A percentile compares a stretch with the other conserved stretches of the same genome.
Evolutionary conservation across 441 rosid genomes (phyloP).

Genomic region (Brassica hybrid): DNA sequence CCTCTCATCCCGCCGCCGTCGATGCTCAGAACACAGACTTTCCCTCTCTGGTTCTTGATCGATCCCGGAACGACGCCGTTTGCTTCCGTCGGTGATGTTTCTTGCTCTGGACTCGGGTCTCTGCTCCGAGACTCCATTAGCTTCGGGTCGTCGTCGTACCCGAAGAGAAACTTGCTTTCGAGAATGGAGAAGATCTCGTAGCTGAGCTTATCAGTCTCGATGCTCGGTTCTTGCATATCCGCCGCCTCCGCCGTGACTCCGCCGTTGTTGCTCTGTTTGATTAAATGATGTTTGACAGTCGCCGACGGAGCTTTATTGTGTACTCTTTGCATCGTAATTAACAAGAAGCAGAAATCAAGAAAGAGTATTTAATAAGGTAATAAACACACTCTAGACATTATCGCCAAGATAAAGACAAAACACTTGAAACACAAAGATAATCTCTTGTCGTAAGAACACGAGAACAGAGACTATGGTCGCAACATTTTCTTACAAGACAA

Average conservation of each 20-base stretch:
- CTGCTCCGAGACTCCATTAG: conserved; percentile 79
- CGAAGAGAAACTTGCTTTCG: conserved; percentile 89
- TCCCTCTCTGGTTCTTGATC: conserved; percentile 90
- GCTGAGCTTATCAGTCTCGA: conserved; percentile 92
- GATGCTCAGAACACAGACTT: conserved; percentile 75
- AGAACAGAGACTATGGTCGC: conserved; percentile 28
- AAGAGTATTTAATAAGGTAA: conserved; percentile 10
- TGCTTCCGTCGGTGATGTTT: conserved; percentile 1
- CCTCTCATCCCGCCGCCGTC: conserved; percentile 97
- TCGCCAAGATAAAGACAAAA: conserved; percentile 40
- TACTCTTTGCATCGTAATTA: conserved; percentile 40
- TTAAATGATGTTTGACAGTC: conserved; percentile 12
- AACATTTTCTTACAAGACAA: conserved; percentile 16
- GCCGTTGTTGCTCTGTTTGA: conserved; percentile 32
- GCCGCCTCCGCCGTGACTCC: neutral
- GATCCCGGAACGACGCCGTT: conserved; percentile 34
- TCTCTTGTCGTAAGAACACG: conserved; percentile 30
- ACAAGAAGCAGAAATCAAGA: neutral
- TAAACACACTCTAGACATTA: conserved; percentile 35
- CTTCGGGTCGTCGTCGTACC: conserved; percentile 84
- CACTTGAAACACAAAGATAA: neutral
- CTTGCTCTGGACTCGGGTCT: conserved; percentile 48
- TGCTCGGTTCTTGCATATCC: conserved; percentile 85
- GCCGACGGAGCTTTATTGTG: conserved; percentile 15
- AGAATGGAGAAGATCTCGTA: conserved; percentile 95